Conservation (phyloP, 1,284 basidiomycete genomes). For the Malassezia restricta region DNA sequence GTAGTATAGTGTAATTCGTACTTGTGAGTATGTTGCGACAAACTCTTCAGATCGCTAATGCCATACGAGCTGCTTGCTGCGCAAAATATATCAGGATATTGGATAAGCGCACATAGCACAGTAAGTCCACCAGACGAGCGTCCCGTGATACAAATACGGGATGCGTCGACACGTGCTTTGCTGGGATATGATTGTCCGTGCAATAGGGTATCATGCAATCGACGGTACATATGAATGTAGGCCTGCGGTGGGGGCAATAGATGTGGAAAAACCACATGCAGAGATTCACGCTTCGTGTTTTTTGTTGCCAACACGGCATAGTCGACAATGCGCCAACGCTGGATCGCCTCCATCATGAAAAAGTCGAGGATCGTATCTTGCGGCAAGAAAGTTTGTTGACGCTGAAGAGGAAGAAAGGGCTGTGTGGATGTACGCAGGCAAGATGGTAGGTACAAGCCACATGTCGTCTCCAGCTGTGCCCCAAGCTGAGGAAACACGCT, state of each 20-base stretch:
- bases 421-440: neutral
- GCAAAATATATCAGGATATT: constrained; percentile 18
- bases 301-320: constrained; percentile 22
- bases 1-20: constrained; percentile 54
- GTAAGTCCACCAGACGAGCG: constrained; percentile 55
- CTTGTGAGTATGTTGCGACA: constrained; percentile 54
- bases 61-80: constrained; percentile 21
- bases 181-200: neutral
- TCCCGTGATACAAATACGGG: constrained; percentile 20
- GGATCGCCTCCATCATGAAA: constrained; percentile 26
- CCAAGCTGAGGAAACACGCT: constrained; percentile 24
- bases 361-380: constrained; percentile 32
- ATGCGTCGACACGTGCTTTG: constrained; percentile 13
- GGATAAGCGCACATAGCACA: constrained; percentile 50
- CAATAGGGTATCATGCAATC: constrained; percentile 15
- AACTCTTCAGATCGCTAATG: constrained; percentile 13
- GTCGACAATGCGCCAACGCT: constrained; percentile 26
- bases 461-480: constrained; percentile 24
- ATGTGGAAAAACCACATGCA: constrained; percentile 9
- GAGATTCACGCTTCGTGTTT: neutral
- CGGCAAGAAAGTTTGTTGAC: constrained; percentile 18
- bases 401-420: neutral
- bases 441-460: constrained; percentile 16
- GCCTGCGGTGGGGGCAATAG: constrained; percentile 20
- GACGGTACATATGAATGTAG: constrained; percentile 18